Conservation (phyloP, 2,329 filamentous ascomycete species). For the Cladophialophora yegresii region DNA sequence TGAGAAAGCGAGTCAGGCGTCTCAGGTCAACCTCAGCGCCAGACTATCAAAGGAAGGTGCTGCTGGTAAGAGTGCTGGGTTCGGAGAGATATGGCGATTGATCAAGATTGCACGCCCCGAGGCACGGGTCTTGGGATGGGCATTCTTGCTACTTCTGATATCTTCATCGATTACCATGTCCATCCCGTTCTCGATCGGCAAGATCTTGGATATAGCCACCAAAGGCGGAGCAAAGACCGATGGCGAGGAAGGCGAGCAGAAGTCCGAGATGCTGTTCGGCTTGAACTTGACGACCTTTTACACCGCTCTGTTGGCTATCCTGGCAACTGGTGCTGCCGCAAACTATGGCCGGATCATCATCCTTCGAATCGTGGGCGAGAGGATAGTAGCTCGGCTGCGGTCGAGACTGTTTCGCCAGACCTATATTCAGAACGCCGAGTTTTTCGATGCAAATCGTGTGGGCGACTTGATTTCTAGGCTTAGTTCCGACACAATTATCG, state of each 20-base stretch:
- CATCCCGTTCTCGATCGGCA: constrained; percentile 93
- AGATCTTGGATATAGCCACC: constrained; percentile 89
- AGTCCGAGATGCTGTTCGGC: constrained; percentile 71
- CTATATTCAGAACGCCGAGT: constrained; percentile 87
- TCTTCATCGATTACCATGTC: constrained; percentile 95
- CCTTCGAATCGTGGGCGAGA: constrained; percentile 88
- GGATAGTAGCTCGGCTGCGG: constrained; percentile 85
- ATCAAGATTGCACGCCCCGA: constrained; percentile 89
- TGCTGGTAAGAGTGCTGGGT: constrained; percentile 58
- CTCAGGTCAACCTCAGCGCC: constrained; percentile 85
- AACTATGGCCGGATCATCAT: constrained; percentile 95
- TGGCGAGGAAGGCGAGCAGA: constrained; percentile 48
- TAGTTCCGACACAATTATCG: constrained; percentile 94
- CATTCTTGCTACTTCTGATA: constrained; percentile 81
- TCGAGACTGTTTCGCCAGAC: constrained; percentile 89
- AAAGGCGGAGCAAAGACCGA: constrained; percentile 58
- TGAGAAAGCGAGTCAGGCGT: constrained; percentile 81
- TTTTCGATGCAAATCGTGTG: constrained; percentile 96
- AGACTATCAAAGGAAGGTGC: constrained; percentile 79
- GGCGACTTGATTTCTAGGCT: constrained; percentile 94
- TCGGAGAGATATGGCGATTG: constrained; percentile 78
- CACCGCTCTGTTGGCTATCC: constrained; percentile 70
- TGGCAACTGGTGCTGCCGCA: constrained; percentile 80
- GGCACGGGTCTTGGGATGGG: constrained; percentile 71
- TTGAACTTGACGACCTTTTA: constrained; percentile 88